Base-by-base conservation (phyloP, 2,329 filamentous ascomycete genomes). In the Clonostachys sp. region DNA sequence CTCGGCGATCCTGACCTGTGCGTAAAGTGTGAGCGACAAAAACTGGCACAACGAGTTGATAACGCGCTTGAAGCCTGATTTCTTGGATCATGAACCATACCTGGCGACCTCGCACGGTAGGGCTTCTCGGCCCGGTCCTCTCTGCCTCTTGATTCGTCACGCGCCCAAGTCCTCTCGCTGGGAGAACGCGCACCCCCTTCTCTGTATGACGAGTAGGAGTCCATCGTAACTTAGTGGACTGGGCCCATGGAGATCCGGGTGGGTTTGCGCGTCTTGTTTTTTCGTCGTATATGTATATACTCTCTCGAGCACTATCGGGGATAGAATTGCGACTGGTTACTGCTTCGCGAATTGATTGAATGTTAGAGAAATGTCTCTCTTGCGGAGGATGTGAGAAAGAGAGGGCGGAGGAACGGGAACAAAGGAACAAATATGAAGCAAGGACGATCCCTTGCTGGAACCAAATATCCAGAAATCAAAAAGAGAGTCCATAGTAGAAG, bases 61-160 rank as follows among this genome's bases (percentile, higher is more conserved):
- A 8, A 30, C 9, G 24, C 24, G 24, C 24, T 30, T 30, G 18
- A 36, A 30, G 53, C 38, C 9, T 36, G 8, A 2, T 45, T 16
- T 9, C 18, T 34, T 13, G 10, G 45, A 12, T 14, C 17, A 30
- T 14, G 24, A 12, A 18, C 78, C 83, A 62, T 76, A 89, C 86
- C 84, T 64, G 86, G 85, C 56, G 86, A 89, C 62, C 86, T 78
- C 51, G 78, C 79, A 50, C 84, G 78, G 56, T 86, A 84, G 53
- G 83, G 84, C 40, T 70, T 75, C 57, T 87, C 82, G 44, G 72
- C 70, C 50, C 77, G 70, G 33, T 81, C 77, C 7, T 79, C 74
- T 56, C 78, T 75, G 34, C 54, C 59, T 53, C 77, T 68, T 20
- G 65, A 65, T 17, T 82, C 80, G 46, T 81, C 78, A 44, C 78